These are phyloP conservation scores for Coemansia javaensis DNA, from an alignment of 192 early-diverging fungal species.

Conservation along the genomic window DNA sequence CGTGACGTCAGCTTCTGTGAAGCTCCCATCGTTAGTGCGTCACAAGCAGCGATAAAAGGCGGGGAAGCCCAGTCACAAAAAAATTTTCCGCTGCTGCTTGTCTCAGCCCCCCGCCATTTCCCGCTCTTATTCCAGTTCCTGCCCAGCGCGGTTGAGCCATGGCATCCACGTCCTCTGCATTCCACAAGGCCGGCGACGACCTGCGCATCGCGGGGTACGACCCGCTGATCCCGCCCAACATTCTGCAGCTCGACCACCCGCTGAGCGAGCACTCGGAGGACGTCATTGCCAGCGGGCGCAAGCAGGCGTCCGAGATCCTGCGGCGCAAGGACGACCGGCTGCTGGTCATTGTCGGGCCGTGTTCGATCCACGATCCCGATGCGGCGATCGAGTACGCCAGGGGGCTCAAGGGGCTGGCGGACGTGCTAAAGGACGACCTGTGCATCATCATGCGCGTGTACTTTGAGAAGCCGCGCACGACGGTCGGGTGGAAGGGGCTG, in stretches of 20 bases:
- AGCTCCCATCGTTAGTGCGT: no score
- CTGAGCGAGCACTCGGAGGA: slow-evolving; percentile 50
- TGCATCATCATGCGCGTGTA: slow-evolving; percentile 93
- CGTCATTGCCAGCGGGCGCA: slow-evolving; percentile 52
- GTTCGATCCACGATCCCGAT: slow-evolving; percentile 89
- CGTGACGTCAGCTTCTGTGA: no score
- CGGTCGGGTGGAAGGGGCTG: slow-evolving; percentile 85
- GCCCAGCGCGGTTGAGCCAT: no score
- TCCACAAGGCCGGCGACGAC: slow-evolving; percentile 65
- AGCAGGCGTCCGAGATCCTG: slow-evolving; percentile 69
- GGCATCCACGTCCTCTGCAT: slow-evolving; percentile 47
- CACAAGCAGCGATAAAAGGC: no score
- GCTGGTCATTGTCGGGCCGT: slow-evolving; percentile 89
- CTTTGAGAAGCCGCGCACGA: slow-evolving; percentile 98
- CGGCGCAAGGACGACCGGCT: slow-evolving; percentile 80
- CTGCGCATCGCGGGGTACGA: slow-evolving; percentile 83
- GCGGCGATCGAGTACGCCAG: slow-evolving; percentile 83
- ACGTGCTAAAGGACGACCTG: slow-evolving; percentile 68
- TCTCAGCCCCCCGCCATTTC: no score
- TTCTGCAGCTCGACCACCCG: slow-evolving; percentile 80
- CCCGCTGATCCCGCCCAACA: slow-evolving; percentile 87
- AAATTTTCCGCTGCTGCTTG: no score
- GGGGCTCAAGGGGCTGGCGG: slow-evolving; percentile 56
- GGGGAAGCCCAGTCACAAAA: no score
- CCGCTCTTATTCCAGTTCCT: no score